phyloP scores from a whole-genome alignment of 73 alveolate genomes.

The Loxodes magnus region DNA sequence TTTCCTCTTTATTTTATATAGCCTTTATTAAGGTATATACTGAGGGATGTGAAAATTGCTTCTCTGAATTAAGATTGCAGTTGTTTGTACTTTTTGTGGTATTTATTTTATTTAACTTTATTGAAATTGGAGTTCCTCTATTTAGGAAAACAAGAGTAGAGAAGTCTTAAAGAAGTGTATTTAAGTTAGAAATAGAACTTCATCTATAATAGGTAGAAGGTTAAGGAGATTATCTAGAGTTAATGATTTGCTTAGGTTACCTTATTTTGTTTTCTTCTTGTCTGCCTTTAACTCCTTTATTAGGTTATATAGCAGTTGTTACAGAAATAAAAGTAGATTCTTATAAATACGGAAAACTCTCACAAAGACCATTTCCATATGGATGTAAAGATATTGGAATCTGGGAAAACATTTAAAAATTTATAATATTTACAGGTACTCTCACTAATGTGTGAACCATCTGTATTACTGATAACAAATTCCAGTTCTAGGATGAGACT shows the following conservation, averaged over 20 bases:
- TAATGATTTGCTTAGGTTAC: conserved; percentile 22
- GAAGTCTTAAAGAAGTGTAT: background rate
- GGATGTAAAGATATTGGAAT: conserved; percentile 40
- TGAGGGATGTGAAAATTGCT: conserved; percentile 21
- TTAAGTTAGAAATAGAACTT: background rate
- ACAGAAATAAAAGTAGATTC: conserved; percentile 28
- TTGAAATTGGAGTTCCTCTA: conserved; percentile 28
- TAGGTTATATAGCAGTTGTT: conserved; percentile 23
- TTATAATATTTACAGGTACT: conserved; percentile 22
- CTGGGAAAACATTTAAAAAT: conserved; percentile 25
- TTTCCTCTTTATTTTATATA: conserved; percentile 41
- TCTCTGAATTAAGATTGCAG: conserved; percentile 21
- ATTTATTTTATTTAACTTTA: conserved; percentile 10
- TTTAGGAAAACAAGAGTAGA: background rate
- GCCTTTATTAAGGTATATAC: conserved; percentile 25
- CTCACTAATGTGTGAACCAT: conserved; percentile 24
- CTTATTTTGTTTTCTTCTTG: conserved; percentile 28
- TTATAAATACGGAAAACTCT: conserved; percentile 9
- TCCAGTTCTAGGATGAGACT: no score
- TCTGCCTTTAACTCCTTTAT: conserved; percentile 25
- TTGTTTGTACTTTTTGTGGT: conserved; percentile 20
- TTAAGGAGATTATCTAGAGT: conserved; percentile 34
- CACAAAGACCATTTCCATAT: conserved; percentile 34
- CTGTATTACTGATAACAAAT: conserved; percentile 4
- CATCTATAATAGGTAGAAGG: conserved; percentile 32